A percentile compares a stretch with the other conserved stretches of the same genome.
These are phyloP conservation scores for Gossypium herbaceum DNA, from an alignment of 345 rosid species.

Conservation along the genomic window DNA sequence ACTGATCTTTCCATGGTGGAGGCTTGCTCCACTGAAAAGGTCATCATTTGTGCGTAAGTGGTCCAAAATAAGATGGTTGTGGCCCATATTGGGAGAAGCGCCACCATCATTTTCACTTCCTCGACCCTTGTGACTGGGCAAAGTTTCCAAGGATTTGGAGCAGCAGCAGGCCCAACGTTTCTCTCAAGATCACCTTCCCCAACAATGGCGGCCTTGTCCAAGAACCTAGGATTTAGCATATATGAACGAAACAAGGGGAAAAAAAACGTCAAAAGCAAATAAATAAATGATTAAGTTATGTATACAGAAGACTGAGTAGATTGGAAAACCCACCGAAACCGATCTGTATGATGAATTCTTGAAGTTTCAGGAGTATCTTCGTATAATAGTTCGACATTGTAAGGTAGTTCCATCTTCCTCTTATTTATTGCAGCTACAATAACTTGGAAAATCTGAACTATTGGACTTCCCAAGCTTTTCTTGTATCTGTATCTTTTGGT, in stretches of 20 bases:
- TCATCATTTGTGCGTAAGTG: constrained; percentile 61
- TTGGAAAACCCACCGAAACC: constrained; percentile 44
- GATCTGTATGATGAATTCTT: constrained; percentile 55
- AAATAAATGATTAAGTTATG: background rate
- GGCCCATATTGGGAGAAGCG: constrained; percentile 60
- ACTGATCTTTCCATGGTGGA: constrained; percentile 56
- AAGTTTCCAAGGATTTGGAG: constrained; percentile 47
- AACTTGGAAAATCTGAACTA: constrained; percentile 74
- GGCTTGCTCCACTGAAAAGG: constrained; percentile 76
- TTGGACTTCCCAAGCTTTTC: constrained; percentile 70
- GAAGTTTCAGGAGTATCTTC: constrained; percentile 43
- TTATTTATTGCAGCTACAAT: constrained; percentile 57
- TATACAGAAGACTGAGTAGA: background rate
- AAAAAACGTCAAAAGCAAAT: background rate
- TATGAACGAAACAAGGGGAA: background rate
- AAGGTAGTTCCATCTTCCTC: constrained; percentile 46
- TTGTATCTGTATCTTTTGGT: constrained; percentile 64
- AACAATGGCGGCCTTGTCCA: constrained; percentile 58
- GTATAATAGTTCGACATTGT: constrained; percentile 38
- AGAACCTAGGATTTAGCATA: constrained; percentile 29
- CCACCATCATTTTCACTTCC: constrained; percentile 56
- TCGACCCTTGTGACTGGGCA: constrained; percentile 54
- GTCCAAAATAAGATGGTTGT: constrained; percentile 63
- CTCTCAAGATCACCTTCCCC: constrained; percentile 32
- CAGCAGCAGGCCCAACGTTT: constrained; percentile 10